A percentile compares a stretch with the other conserved stretches of the same genome.
phyloP scores from a whole-genome alignment of 805 yeast species.

The Jamesozyma rosinii region DNA sequence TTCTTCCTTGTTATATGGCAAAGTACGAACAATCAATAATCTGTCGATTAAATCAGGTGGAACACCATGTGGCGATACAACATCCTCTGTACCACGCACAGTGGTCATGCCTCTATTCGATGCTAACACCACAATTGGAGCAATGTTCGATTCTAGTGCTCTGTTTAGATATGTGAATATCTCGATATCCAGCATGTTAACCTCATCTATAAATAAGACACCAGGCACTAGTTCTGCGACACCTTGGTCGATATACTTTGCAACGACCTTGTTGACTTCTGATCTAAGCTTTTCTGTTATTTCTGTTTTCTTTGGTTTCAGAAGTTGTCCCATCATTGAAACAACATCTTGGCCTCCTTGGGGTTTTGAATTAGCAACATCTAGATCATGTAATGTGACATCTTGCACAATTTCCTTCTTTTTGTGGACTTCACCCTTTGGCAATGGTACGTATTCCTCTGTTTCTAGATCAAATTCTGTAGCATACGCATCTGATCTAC shows the following conservation, averaged over 20 bases:
- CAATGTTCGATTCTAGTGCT: conserved; percentile 83
- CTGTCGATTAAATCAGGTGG: conserved; percentile 94
- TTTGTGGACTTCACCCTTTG: conserved; percentile 97
- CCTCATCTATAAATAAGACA: conserved; percentile 95
- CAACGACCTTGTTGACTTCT: conserved; percentile 92
- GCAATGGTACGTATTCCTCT: conserved; percentile 95
- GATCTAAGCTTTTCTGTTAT: conserved; percentile 89
- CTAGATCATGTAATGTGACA: conserved; percentile 91
- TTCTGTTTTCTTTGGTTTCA: conserved; percentile 94
- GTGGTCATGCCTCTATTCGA: conserved; percentile 91
- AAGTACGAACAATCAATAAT: conserved; percentile 80
- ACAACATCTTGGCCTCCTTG: conserved; percentile 94
- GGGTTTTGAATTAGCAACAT: conserved; percentile 92
- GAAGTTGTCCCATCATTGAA: conserved; percentile 92
- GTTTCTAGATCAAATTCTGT: conserved; percentile 98
- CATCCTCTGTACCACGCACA: conserved; percentile 82
- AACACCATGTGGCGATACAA: conserved; percentile 87
- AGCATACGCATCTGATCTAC: conserved; percentile 97
- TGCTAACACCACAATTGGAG: conserved; percentile 92
- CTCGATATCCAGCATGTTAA: conserved; percentile 95
- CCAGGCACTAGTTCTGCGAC: conserved; percentile 97
- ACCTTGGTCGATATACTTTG: conserved; percentile 94
- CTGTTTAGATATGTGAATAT: conserved; percentile 91
- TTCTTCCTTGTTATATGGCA: conserved; percentile 79
- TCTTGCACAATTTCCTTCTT: conserved; percentile 97